Evolutionary conservation across 768 basidiomycete genomes (phyloP), one percentile per base, ranked within the genome.

Genomic region (Termitomyces sp.): DNA sequence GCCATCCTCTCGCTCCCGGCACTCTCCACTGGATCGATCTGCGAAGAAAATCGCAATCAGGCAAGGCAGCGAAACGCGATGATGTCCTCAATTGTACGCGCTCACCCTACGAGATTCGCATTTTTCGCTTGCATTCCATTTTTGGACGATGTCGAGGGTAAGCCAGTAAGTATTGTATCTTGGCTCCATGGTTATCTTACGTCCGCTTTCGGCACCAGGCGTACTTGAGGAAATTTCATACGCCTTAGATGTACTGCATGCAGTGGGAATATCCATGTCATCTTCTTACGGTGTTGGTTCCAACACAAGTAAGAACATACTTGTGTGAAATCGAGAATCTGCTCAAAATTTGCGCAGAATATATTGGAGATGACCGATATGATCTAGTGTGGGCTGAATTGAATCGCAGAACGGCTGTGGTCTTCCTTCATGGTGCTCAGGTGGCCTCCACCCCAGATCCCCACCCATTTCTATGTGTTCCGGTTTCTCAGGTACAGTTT

Each of bases 341-440:
- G 52, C 16, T 59, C 45, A n/a, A 7, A 16, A 32, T 21, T 19
- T 23, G 17, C 21, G 32, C 23, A 89, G 88, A 68, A 55, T 90
- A 89, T 67, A 66, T 89, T 34, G 89, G 84, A 10, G 78, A 89
- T 63, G 80, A 84, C 58, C 59, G 63, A 10, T 91, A 82, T 59
- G 82, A 86, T 52, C 74, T 79, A 16, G 74, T 91, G 57, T 91
- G 88, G 88, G 75, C 76, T n/a, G 87, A 86, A 63, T 76, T 91
- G 28, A 60, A 89, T 65, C 72, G 68, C 54, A 78, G 88, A 35
- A 64, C 70, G 8, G 79, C 83, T 2, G 78, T 84, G 28, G 84
- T 89, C 19, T 88, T 90, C 65, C 72, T 91, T 21, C 89, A 91
- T 67, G 88, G 89, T 32, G 76, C 82, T 30, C 86, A 88, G 65